phyloP scores from a whole-genome alignment of 164 flowering plant species.

The Annona cherimola region DNA sequence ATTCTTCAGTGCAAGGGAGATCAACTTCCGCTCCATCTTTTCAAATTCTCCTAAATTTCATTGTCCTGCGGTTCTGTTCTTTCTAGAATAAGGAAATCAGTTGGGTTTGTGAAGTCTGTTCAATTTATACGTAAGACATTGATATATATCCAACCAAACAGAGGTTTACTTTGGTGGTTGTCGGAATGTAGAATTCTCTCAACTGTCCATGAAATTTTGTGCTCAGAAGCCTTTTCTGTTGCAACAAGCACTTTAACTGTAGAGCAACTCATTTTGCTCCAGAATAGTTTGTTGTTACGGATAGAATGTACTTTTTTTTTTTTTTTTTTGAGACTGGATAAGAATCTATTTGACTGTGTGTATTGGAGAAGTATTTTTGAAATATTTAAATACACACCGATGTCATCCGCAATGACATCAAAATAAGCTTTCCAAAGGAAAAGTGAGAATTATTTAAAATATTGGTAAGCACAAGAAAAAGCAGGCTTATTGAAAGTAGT shows the following conservation, averaged over 20 bases:
- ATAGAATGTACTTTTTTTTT: no score
- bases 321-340: no score
- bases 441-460: no score
- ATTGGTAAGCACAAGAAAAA: no score
- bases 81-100: not conserved
- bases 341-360: not conserved
- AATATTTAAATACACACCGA: no score
- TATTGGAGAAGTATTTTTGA: not conserved
- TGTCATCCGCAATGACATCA: no score
- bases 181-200: no score
- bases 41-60: not conserved
- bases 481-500: no score
- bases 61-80: not conserved
- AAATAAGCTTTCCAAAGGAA: no score
- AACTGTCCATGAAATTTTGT: no score
- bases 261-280: not conserved
- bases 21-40: not conserved
- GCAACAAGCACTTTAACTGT: not conserved
- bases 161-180: not conserved
- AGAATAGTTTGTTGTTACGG: not conserved
- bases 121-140: not conserved
- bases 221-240: not conserved
- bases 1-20: not conserved
- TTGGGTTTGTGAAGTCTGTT: not conserved
- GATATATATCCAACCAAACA: not conserved